A percentile compares a stretch with the other conserved stretches of the same genome.
phyloP scores from a whole-genome alignment of 768 basidiomycete species.

The Leucocoprinus leucothites region DNA sequence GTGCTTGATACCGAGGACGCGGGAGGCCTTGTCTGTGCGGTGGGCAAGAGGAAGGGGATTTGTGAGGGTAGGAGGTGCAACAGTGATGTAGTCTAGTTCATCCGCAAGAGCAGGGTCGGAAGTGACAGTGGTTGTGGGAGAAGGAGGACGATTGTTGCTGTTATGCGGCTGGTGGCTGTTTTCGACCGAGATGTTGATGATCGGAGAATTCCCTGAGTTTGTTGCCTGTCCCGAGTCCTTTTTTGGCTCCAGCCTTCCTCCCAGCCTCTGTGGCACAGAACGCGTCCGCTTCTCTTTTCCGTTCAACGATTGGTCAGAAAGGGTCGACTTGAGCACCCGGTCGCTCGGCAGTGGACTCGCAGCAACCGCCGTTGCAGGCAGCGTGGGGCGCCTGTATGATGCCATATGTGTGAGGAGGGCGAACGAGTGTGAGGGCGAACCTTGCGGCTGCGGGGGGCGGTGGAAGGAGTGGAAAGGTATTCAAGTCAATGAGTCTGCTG shows the following conservation, averaged over 20 bases:
- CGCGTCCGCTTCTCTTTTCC: constrained; percentile 26
- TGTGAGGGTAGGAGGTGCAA: constrained; percentile 27
- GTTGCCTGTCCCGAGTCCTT: constrained; percentile 25
- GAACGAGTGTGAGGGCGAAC: constrained; percentile 14
- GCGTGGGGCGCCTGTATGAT: constrained; percentile 26
- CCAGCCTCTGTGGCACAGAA: constrained; percentile 23
- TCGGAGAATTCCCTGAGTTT: constrained; percentile 38
- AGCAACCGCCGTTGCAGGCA: constrained; percentile 33
- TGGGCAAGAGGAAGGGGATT: constrained; percentile 33
- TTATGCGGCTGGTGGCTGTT: constrained; percentile 13
- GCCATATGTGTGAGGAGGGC: constrained; percentile 20
- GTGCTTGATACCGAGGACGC: constrained; percentile 73
- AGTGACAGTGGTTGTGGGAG: constrained; percentile 22
- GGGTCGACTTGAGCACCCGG: constrained; percentile 43
- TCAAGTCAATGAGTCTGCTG: constrained; percentile 3
- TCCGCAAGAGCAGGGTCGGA: constrained; percentile 52
- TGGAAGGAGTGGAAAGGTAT: constrained; percentile 16
- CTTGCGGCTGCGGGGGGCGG: constrained; percentile 7
- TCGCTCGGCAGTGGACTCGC: constrained; percentile 36
- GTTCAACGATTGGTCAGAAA: constrained; percentile 46
- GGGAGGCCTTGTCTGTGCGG: constrained; percentile 71
- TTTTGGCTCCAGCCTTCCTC: constrained; percentile 32
- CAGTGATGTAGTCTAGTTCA: constrained; percentile 73
- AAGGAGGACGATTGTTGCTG: constrained; percentile 18
- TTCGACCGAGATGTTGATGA: constrained; percentile 49